phyloP scores from a whole-genome alignment of 805 yeast species.

The Ogataea chonburiensis region DNA sequence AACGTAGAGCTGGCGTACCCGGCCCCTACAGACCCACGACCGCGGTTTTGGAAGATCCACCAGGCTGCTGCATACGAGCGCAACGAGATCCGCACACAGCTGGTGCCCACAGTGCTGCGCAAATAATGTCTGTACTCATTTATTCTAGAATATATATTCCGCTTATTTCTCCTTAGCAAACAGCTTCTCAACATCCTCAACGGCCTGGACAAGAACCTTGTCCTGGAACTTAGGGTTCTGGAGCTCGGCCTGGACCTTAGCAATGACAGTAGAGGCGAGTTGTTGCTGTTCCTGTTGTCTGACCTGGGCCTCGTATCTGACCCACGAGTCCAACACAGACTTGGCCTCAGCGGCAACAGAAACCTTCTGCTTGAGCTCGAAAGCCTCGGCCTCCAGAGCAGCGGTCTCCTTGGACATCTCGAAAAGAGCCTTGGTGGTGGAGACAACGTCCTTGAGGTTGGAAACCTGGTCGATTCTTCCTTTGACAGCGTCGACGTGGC shows the following conservation, averaged over 20 bases:
- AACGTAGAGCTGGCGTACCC: constrained; percentile 17
- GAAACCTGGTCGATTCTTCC: constrained; percentile 86
- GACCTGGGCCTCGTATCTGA: constrained; percentile 93
- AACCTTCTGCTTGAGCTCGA: constrained; percentile 88
- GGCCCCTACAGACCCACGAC: constrained; percentile 44
- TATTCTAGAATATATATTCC: constrained; percentile 2
- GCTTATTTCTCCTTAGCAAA: constrained; percentile 43
- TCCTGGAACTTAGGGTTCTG: constrained; percentile 91
- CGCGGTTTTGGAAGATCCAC: constrained; percentile 44
- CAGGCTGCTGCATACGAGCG: constrained; percentile 16
- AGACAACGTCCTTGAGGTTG: constrained; percentile 87
- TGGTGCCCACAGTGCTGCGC: constrained; percentile 24
- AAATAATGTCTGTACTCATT: constrained; percentile 4
- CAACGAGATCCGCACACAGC: constrained; percentile 14
- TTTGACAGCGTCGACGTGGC: constrained; percentile 91
- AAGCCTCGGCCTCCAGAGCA: constrained; percentile 89
- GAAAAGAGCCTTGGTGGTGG: constrained; percentile 87
- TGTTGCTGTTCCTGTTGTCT: constrained; percentile 96
- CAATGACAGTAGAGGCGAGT: constrained; percentile 79
- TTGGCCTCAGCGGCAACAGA: constrained; percentile 88
- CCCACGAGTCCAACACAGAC: constrained; percentile 97
- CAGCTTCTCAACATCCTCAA: constrained; percentile 86
- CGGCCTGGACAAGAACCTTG: constrained; percentile 83
- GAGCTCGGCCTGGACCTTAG: constrained; percentile 84
- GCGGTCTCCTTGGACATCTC: constrained; percentile 97